A percentile compares a stretch with the other conserved stretches of the same genome.
Evolutionary conservation across 441 rosid species (phyloP).

Genomic region (Syzygium malaccense): DNA sequence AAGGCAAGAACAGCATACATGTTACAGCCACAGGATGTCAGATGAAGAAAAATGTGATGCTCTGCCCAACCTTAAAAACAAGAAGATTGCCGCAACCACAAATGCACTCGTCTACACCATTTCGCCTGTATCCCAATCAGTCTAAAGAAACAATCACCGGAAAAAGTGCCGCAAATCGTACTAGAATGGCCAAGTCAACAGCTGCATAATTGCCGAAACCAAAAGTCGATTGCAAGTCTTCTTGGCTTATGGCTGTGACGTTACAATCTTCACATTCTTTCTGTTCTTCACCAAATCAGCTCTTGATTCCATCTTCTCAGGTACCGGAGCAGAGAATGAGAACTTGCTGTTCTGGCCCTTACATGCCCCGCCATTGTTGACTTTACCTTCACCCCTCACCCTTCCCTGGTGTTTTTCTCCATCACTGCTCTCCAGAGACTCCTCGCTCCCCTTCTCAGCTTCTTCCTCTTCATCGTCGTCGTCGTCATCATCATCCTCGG

Average conservation of each 20-base stretch:
- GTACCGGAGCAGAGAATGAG: conserved; percentile 62
- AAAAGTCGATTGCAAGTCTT: background rate
- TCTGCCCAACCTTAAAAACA: background rate
- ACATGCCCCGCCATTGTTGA: conserved; percentile 9
- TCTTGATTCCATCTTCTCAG: conserved; percentile 73
- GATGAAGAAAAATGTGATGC: background rate
- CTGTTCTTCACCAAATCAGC: conserved; percentile 32
- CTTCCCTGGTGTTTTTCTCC: conserved; percentile 15
- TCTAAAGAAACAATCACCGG: background rate
- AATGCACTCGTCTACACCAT: background rate
- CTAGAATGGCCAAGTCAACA: background rate
- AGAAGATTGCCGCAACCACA: background rate
- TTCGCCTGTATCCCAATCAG: background rate
- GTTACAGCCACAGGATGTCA: background rate
- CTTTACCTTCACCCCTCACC: conserved; percentile 1
- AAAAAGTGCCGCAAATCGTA: background rate
- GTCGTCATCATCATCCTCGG: conserved; percentile 6
- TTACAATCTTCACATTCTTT: conserved; percentile 24
- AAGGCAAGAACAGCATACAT: background rate
- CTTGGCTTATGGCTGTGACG: background rate
- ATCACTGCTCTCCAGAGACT: conserved; percentile 25
- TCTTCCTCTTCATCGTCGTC: background rate
- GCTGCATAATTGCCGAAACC: background rate
- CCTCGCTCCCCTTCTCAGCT: conserved; percentile 17
- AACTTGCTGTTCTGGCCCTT: conserved; percentile 24